phyloP scores from a whole-genome alignment of 495 filamentous ascomycete genomes.

The Tuber umbilicatum region DNA sequence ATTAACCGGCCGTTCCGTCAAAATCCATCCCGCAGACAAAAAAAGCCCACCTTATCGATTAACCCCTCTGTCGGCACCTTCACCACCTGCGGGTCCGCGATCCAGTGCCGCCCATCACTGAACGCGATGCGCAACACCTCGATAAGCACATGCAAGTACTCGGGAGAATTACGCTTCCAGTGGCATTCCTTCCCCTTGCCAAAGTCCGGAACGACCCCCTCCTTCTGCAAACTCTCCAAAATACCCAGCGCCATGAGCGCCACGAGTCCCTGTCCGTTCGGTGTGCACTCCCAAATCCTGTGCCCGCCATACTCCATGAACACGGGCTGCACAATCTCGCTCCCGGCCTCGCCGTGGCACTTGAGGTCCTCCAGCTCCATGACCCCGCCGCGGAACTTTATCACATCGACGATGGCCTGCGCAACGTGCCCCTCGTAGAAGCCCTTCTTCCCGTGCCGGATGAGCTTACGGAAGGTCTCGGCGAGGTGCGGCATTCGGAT shows the following conservation, averaged over 20 bases:
- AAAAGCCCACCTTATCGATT: constrained; percentile 46
- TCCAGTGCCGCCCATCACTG: constrained; percentile 81
- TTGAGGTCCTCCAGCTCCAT: constrained; percentile 73
- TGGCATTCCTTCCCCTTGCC: constrained; percentile 11
- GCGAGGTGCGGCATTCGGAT: constrained; percentile 79
- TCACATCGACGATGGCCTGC: constrained; percentile 68
- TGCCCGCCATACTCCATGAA: constrained; percentile 24
- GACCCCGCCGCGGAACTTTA: constrained; percentile 67
- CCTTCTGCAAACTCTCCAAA: constrained; percentile 71
- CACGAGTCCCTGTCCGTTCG: constrained; percentile 95
- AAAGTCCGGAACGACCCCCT: constrained; percentile 56
- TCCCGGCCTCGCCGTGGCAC: constrained; percentile 64
- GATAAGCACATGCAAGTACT: constrained; percentile 83
- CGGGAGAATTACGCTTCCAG: constrained; percentile 39
- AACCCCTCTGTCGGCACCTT: constrained; percentile 60
- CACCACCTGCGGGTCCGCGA: constrained; percentile 69
- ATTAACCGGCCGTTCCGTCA: background rate
- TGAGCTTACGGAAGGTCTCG: constrained; percentile 72
- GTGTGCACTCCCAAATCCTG: constrained; percentile 89
- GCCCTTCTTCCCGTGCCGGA: constrained; percentile 72
- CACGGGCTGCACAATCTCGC: constrained; percentile 73
- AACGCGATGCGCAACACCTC: constrained; percentile 89
- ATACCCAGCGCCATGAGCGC: constrained; percentile 92
- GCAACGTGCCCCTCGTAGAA: constrained; percentile 87
- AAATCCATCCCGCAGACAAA: background rate